phyloP scores from a whole-genome alignment of 2,329 filamentous ascomycete species.

The Paramyrothecium sp. region DNA sequence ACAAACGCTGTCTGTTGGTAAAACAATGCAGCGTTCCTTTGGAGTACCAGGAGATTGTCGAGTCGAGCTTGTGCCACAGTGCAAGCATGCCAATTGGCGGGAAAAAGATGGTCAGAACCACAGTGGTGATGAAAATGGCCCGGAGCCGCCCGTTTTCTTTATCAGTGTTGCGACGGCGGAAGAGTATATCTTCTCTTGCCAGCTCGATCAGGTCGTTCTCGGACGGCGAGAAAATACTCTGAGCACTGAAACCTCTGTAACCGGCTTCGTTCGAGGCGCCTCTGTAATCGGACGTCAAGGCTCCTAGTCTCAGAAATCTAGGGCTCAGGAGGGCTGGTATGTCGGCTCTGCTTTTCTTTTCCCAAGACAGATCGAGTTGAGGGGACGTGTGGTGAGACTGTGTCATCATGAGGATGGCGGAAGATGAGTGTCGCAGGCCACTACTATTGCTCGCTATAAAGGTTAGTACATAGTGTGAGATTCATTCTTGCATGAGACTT shows the following conservation, averaged over 20 bases:
- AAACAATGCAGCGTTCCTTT: conserved; percentile 41
- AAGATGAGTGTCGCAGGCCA: background rate
- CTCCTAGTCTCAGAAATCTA: conserved; percentile 17
- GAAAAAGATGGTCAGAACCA: conserved; percentile 37
- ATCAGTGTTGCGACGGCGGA: conserved; percentile 22
- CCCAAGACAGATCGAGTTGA: background rate
- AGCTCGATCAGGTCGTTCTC: conserved; percentile 28
- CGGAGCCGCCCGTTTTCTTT: conserved; percentile 27
- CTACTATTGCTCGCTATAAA: background rate
- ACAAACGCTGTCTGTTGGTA: conserved; percentile 26
- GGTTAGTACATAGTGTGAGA: background rate
- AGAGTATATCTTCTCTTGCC: conserved; percentile 26
- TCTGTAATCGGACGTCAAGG: conserved; percentile 13
- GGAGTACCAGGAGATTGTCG: conserved; percentile 47
- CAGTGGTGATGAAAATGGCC: conserved; percentile 36
- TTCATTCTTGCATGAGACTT: conserved; percentile 2
- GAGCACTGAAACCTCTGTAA: conserved; percentile 3
- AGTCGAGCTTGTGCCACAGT: conserved; percentile 42
- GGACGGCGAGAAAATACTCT: conserved; percentile 23
- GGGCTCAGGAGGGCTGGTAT: conserved; percentile 8
- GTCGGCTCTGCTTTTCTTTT: background rate
- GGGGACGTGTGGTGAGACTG: background rate
- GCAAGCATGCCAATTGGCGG: conserved; percentile 46
- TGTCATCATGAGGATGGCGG: background rate
- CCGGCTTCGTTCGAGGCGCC: background rate